A percentile compares a stretch with the other conserved stretches of the same genome.
phyloP scores from a whole-genome alignment of 2,329 filamentous ascomycete species.

The Arthrobotrys conoides region DNA sequence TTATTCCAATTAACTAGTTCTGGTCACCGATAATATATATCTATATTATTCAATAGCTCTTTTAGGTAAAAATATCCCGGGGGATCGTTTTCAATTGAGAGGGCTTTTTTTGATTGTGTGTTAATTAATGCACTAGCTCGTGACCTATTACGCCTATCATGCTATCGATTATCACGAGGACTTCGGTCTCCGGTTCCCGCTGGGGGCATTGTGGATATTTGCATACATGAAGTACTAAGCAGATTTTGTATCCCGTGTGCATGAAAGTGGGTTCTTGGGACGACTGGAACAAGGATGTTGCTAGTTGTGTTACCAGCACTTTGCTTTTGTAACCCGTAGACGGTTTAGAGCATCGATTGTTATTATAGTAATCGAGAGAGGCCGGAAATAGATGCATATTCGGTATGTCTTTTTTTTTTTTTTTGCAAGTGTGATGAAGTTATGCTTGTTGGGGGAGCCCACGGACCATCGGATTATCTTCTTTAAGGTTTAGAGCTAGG shows the following conservation, averaged over 20 bases:
- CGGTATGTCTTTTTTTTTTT: background rate
- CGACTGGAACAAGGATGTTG: constrained; percentile 12
- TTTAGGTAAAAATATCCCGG: constrained; percentile 16
- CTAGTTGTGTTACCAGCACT: constrained; percentile 9
- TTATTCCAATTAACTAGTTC: background rate
- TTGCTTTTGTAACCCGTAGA: background rate
- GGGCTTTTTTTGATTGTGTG: background rate
- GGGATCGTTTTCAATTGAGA: background rate
- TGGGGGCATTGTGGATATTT: background rate
- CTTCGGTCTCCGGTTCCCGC: constrained; percentile 18
- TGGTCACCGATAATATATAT: constrained; percentile 5
- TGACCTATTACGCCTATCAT: background rate
- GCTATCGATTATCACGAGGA: constrained; percentile 12
- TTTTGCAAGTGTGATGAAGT: background rate
- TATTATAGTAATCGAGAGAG: background rate
- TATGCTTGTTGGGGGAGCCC: constrained; percentile 7
- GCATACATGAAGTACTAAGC: constrained; percentile 7
- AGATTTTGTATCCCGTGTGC: background rate
- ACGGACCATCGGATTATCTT: constrained; percentile 49
- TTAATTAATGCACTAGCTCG: constrained; percentile 5
- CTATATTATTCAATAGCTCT: background rate
- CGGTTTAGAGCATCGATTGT: background rate
- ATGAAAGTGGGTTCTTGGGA: background rate
- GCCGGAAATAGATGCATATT: constrained; percentile 1
- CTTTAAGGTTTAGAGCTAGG: constrained; percentile 1